Evolutionary conservation across 495 filamentous ascomycete species (phyloP).

Genomic region (Talaromyces trachyspermus): DNA sequence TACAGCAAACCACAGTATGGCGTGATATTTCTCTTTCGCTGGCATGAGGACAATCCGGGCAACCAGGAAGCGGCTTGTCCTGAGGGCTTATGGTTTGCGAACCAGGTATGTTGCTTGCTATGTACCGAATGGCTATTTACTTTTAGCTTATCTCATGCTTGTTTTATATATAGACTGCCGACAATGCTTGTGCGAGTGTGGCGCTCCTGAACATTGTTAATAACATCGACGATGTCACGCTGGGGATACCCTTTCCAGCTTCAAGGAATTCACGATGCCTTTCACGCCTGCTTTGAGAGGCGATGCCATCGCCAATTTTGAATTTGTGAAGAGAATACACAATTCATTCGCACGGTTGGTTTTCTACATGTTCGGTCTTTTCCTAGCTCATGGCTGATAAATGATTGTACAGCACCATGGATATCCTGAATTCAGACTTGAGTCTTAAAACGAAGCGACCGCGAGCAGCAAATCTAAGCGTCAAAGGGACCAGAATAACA

Average conservation of each 20-base stretch:
- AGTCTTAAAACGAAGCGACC: conserved; percentile 54
- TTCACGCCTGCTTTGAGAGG: conserved; percentile 70
- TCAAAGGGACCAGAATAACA: conserved; percentile 29
- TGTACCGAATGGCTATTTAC: background rate
- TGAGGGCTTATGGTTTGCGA: conserved; percentile 82
- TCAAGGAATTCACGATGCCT: conserved; percentile 61
- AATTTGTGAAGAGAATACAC: conserved; percentile 71
- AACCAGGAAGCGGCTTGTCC: conserved; percentile 55
- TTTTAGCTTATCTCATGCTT: too few species aligned
- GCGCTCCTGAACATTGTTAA: conserved; percentile 88
- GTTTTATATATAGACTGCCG: conserved; percentile 48
- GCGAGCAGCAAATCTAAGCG: conserved; percentile 36
- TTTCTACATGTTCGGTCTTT: background rate
- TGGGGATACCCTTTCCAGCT: conserved; percentile 57
- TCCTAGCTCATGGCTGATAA: background rate
- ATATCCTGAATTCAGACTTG: conserved; percentile 71
- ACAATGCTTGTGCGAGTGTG: conserved; percentile 81
- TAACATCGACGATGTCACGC: conserved; percentile 57
- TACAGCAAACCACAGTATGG: conserved; percentile 66
- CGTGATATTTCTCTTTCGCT: conserved; percentile 76
- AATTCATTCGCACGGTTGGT: conserved; percentile 78
- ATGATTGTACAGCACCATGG: conserved; percentile 49
- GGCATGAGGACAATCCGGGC: conserved; percentile 50
- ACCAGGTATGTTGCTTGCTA: conserved; percentile 51
- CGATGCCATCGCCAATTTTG: conserved; percentile 62